phyloP scores from a whole-genome alignment of 371 early-diverging fungal genomes.

The Chytridiales sp. region DNA sequence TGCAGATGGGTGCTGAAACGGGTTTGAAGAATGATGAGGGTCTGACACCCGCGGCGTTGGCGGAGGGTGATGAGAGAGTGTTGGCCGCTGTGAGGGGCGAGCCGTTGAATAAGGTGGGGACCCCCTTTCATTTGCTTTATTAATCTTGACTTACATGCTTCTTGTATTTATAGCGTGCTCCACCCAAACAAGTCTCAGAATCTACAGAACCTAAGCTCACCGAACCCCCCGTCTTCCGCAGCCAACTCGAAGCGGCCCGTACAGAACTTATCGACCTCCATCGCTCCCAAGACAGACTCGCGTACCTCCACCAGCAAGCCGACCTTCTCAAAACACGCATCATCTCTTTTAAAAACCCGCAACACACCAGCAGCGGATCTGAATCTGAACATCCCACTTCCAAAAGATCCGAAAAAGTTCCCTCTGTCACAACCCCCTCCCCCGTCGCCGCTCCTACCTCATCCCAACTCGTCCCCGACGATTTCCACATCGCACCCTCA shows the following conservation, averaged over 20 bases:
- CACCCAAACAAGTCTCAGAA: no score
- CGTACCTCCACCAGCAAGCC: constrained; percentile 4
- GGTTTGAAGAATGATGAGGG: constrained; percentile 75
- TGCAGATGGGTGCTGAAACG: constrained; percentile 73
- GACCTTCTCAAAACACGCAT: neutral
- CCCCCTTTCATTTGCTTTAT: neutral
- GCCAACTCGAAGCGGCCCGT: constrained; percentile 1
- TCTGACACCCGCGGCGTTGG: constrained; percentile 24
- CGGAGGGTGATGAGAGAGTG: constrained; percentile 17
- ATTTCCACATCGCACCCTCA: no score
- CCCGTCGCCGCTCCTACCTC: no score
- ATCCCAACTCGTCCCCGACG: no score
- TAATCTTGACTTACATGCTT: neutral
- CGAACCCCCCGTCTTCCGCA: neutral
- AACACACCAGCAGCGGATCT: no score
- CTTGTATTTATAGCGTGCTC: neutral
- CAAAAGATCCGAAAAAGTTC: no score
- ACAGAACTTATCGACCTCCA: constrained; percentile 6
- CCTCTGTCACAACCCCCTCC: no score
- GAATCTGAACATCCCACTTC: no score
- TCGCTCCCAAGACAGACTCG: constrained; percentile 1
- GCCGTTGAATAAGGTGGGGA: neutral
- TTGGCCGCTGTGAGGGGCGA: constrained; percentile 2
- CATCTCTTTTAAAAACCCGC: no score
- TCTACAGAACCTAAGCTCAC: no score